Percentiles rank a stretch among this genome's conserved stretches.
Evolutionary conservation across 371 early-diverging fungal genomes (phyloP).

Genomic region (Mortierella sp.): DNA sequence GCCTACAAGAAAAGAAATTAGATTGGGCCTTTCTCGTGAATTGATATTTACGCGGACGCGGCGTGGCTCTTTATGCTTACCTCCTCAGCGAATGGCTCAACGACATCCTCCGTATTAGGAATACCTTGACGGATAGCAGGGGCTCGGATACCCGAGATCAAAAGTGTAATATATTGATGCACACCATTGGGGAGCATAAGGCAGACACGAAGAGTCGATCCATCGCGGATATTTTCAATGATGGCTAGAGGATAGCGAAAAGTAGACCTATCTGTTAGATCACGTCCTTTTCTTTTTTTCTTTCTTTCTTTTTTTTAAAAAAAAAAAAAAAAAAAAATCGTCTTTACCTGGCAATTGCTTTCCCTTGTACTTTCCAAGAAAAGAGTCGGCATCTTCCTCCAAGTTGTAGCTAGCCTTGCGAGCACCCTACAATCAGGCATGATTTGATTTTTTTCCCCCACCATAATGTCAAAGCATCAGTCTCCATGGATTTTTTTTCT

Average conservation of each 20-base stretch:
- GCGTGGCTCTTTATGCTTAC: too few relatives aligned
- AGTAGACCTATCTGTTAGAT: background rate
- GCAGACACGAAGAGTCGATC: conserved; percentile 84
- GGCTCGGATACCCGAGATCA: conserved; percentile 89
- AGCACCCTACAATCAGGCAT: conserved; percentile 56
- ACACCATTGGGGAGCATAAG: conserved; percentile 69
- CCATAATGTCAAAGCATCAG: background rate
- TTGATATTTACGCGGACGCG: too few relatives aligned
- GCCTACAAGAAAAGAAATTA: conserved; percentile 54
- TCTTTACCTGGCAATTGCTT: conserved; percentile 75
- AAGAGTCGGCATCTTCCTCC: conserved; percentile 77
- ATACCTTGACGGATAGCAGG: conserved; percentile 84
- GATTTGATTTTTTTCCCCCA: too few relatives aligned
- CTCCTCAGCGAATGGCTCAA: conserved; percentile 94
- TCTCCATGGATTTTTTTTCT: too few relatives aligned
- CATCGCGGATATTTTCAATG: conserved; percentile 95
- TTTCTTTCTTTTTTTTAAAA: background rate
- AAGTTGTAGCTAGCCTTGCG: conserved; percentile 67
- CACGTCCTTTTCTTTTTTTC: background rate
- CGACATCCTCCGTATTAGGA: conserved; percentile 73
- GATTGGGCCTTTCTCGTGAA: background rate
- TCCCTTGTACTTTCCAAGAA: conserved; percentile 85
- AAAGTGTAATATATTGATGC: conserved; percentile 80
- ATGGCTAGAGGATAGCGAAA: conserved; percentile 62
- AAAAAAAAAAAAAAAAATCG: conserved; percentile 7